phyloP scores from a whole-genome alignment of 2,329 filamentous ascomycete genomes.

The Alternaria panax region DNA sequence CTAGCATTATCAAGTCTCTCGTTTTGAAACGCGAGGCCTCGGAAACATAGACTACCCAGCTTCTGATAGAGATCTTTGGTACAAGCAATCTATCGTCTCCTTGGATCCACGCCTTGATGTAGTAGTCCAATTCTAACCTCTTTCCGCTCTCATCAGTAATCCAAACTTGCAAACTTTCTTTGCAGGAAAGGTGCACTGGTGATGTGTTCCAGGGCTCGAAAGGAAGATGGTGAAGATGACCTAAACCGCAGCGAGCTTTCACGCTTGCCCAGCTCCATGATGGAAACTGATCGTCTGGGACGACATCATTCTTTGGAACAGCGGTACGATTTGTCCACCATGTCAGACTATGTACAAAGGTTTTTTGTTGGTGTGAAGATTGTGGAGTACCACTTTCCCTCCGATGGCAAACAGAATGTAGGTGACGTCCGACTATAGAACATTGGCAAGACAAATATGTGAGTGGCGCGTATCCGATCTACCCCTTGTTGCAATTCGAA shows the following conservation, averaged over 20 bases:
- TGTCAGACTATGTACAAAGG: neutral
- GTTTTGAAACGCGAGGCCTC: neutral
- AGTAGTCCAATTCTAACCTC: neutral
- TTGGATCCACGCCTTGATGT: fast-evolving
- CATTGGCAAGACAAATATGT: neutral
- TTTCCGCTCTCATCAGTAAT: neutral
- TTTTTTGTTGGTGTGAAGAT: neutral
- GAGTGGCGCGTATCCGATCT: neutral
- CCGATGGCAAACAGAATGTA: neutral
- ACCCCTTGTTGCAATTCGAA: neutral
- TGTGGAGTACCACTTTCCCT: fast-evolving
- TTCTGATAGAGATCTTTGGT: neutral
- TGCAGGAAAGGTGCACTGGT: neutral
- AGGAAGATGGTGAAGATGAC: no score
- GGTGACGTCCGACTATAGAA: neutral
- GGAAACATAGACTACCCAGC: neutral
- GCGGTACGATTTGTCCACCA: no score
- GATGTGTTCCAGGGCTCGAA: no score
- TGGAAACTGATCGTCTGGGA: neutral
- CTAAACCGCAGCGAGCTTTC: no score
- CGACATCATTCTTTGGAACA: neutral
- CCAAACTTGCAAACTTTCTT: neutral
- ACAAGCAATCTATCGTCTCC: neutral
- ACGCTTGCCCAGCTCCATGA: neutral
- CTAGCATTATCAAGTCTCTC: fast-evolving